These are phyloP conservation scores for Pyronema omphalodes DNA, from an alignment of 495 filamentous ascomycete species.

Conservation along the genomic window DNA sequence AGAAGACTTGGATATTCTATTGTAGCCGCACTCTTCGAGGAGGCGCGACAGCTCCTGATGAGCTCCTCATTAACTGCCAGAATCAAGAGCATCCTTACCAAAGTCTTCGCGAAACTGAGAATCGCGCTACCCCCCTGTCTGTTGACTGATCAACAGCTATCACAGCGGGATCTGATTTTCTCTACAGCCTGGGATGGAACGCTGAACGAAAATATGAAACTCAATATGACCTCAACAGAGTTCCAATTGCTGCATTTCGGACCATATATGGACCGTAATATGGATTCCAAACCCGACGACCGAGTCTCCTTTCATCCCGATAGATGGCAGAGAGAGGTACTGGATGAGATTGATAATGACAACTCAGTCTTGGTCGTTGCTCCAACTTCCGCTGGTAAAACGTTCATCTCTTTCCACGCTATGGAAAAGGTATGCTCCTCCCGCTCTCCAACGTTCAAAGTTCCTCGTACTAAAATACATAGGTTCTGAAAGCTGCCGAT, in stretches of 20 bases:
- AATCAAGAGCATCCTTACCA: slow-evolving; percentile 15
- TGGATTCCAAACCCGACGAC: slow-evolving; percentile 45
- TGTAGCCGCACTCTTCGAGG: slow-evolving; percentile 24
- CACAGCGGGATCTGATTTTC: slow-evolving; percentile 9
- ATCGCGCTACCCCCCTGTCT: slow-evolving; percentile 11
- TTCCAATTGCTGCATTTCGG: slow-evolving; percentile 52
- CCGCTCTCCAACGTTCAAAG: background rate
- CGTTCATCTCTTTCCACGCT: slow-evolving; percentile 51
- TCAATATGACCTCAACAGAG: slow-evolving; percentile 24
- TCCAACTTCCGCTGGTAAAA: slow-evolving; percentile 51
- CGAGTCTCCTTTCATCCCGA: slow-evolving; percentile 55
- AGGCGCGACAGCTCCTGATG: slow-evolving; percentile 12
- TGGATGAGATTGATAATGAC: slow-evolving; percentile 51
- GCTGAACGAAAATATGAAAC: slow-evolving; percentile 26
- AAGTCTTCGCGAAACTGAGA: slow-evolving; percentile 19
- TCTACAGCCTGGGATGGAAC: slow-evolving; percentile 11
- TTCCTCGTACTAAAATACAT: background rate
- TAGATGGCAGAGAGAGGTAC: slow-evolving; percentile 53
- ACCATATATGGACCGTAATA: slow-evolving; percentile 52
- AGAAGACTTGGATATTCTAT: slow-evolving; percentile 22
- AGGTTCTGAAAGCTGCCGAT: slow-evolving; percentile 42
- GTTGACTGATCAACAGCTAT: background rate
- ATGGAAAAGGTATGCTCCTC: slow-evolving; percentile 39
- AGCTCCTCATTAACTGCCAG: slow-evolving; percentile 20
- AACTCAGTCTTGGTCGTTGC: slow-evolving; percentile 57